Conservation (phyloP, 2,329 filamentous ascomycete genomes). For the Neopestalotiopsis rosae region DNA sequence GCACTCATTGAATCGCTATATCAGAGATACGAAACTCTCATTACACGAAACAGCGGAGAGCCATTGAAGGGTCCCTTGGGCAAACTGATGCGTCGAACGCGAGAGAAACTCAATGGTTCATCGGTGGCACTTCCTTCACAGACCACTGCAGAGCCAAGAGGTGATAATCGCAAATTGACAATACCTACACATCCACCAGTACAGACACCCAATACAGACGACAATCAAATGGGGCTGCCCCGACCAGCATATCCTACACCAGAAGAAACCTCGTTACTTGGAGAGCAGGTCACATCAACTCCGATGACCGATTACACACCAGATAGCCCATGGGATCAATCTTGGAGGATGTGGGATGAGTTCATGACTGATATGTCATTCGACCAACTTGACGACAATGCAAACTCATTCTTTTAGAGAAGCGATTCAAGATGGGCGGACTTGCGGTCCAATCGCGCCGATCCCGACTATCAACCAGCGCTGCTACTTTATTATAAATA, state of each 20-base stretch:
- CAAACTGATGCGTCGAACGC: constrained; percentile 21
- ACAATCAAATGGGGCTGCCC: not conserved
- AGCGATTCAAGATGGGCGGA: not conserved
- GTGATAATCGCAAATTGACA: not conserved
- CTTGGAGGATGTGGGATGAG: constrained; percentile 7
- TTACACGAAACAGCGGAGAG: constrained; percentile 21
- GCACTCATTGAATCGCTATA: constrained; percentile 32
- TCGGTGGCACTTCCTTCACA: not conserved
- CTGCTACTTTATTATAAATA: not conserved
- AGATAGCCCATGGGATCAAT: not conserved
- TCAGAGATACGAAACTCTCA: constrained; percentile 20
- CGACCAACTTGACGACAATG: constrained; percentile 1
- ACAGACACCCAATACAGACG: not conserved
- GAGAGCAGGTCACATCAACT: not conserved
- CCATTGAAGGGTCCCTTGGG: constrained; percentile 24
- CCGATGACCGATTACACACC: not conserved
- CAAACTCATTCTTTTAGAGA: not conserved
- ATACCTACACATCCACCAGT: not conserved
- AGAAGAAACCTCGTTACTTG: not conserved
- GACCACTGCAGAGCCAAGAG: not conserved
- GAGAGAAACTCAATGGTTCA: not conserved
- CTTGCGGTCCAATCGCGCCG: not conserved
- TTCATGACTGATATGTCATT: constrained; percentile 10
- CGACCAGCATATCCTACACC: not conserved
- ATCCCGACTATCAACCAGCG: not conserved